Evolutionary conservation across 306 rosid species (phyloP), one percentile per base, ranked within the genome.

Genomic region (Carpinus fangiana): DNA sequence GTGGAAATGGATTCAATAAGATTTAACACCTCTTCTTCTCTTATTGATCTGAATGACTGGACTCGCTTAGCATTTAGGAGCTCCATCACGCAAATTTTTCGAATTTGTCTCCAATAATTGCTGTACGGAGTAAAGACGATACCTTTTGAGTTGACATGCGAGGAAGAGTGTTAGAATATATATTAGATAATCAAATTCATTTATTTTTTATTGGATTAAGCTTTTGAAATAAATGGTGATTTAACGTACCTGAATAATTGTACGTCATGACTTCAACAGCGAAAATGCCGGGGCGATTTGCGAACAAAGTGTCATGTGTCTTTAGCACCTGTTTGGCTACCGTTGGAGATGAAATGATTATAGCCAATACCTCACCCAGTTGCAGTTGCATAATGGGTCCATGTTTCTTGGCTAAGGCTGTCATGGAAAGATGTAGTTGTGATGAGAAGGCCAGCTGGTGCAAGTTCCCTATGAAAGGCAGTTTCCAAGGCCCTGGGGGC

Each of bases 21-120:
- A 81, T 26, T 52, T 23, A 13, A 7, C 2, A 54, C 69, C 74
- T 81, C 85, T 69, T 81, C 85, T 65, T 81, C 75, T 52, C 85
- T 51, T 0, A 81, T 17, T 1, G 38, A 53, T 23, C 70, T 31
- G 9, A 76, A 81, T 0, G 77, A 70, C 21, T 51, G 81, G 28
- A 81, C 74, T 0, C 84, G 73, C 13, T 62, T 45, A 0, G 45
- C 0, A 1, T 50, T 8, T 4, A 72, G 74, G 26, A 76, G 43
- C 54, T 68, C 31, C 12, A 28, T 38, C 13, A 72, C 75, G 10
- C 16, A 28, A 48, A 72, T 13, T 9, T 26, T 72, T 13, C 47
- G 7, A 38, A 81, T 18, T 34, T 62, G 52, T 26, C 70, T 70
- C 84, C 78, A 81, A 8, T 60, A 64, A 16, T 81, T 74, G 31